Conservation (phyloP, 2,329 filamentous ascomycete species). For the Aspergillaceae sp. region DNA sequence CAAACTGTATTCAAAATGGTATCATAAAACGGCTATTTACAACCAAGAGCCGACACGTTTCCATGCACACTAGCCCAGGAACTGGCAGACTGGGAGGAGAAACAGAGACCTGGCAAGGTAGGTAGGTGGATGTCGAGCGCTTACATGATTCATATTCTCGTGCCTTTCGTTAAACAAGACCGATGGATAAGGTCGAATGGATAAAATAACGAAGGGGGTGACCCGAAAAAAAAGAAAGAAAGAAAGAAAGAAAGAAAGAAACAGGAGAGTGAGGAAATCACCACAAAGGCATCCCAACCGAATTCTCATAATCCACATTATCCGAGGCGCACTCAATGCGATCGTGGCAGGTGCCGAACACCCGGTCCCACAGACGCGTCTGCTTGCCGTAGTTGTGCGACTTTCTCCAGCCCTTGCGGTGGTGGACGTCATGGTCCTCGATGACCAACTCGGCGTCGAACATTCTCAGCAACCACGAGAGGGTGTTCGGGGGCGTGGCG, state of each 20-base stretch:
- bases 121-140: no score
- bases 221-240: neutral
- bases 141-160: no score
- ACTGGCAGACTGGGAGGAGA: no score
- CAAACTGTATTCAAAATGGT: no score
- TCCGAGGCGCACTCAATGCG: slow-evolving; percentile 13
- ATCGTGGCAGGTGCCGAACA: slow-evolving; percentile 18
- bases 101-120: no score
- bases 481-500: slow-evolving; percentile 13
- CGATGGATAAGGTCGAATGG: no score
- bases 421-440: slow-evolving; percentile 20
- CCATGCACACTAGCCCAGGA: no score
- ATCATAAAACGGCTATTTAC: no score
- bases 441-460: slow-evolving; percentile 18
- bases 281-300: slow-evolving; percentile 14
- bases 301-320: slow-evolving; percentile 18
- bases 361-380: slow-evolving; percentile 18
- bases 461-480: slow-evolving; percentile 12
- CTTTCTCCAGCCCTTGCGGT: slow-evolving; percentile 21
- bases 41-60: no score
- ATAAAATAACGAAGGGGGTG: no score
- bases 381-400: slow-evolving; percentile 20
- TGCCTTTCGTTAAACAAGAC: no score
- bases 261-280: slow-evolving; percentile 1
- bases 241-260: neutral